Base-by-base conservation (phyloP, 768 basidiomycete species). In the Suillus subaureus region DNA sequence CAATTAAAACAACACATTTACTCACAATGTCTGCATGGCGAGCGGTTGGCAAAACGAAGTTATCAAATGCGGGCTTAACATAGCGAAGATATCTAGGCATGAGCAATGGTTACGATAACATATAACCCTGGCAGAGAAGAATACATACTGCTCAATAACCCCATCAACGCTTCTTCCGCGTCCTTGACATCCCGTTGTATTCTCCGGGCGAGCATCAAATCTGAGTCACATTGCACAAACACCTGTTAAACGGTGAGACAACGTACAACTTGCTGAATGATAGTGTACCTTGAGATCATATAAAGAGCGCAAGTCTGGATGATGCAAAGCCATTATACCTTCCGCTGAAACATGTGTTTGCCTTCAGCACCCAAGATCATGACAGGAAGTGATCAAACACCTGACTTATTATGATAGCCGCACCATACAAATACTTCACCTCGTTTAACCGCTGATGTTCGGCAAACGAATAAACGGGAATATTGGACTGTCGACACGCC, bases 151-250 rank as follows among this genome's bases (percentile, higher is more conserved):
- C 71, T 96, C 93, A 12, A 98, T 84, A 58, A 98, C 86, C 2
- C 97, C 96, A 4, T 89, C 88, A 0, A 98, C 90, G 63, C 83
- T 88, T 62, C 97, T 81, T 0, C 93, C 94, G 54, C 97, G 86
- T 75, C 96, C 70, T 88, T 85, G 21, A 93, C 86, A 72, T 99
- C 97, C 63, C 97, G 84, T 68, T 87, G 83, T 62, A 99, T 91
- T 45, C 97, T 87, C 64, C 97, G 87, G 1, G 97, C 94, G 57
- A 99, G 89, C 97, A 99, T 99, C 26, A 99, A 80, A 75, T 99
- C 97, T 9, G 96, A 91, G 74, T 99, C 96, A 66, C 91, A 93
- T 81, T 97, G 93, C 8, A 96, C 94, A 68, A 94, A 96, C 5
- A 96, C 82, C 91, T 93, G 63, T 9, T 51, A 8, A 18, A 37